Base-by-base conservation (phyloP, 176 grass and related monocot genomes). In the Alloteropsis semialata region DNA sequence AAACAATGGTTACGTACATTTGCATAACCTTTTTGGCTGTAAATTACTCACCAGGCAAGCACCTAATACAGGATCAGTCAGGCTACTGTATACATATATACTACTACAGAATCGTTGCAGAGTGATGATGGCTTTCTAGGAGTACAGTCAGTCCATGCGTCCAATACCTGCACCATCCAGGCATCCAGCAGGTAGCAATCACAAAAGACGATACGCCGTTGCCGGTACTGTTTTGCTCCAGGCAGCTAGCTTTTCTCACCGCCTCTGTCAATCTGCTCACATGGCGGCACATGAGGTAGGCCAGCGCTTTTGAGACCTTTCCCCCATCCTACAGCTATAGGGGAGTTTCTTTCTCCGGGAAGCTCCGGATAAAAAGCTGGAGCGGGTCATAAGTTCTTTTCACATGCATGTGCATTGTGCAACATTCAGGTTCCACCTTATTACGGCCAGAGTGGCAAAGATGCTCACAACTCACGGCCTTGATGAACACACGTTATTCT, bases 201-300 rank as follows among this genome's bases (percentile, higher is more conserved):
- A 39, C 55, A 36, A 61, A 67, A 74, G 68, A 44, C 30, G 4
- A 46, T 28, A 16, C 21, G n/a, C 15, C 50, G 10, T 36, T 36
- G 34, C 51, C n/a, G n/a, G 33, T 10, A 45, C 62, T 30, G 6
- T 74, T 80, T 75, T 41, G 68, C 41, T 51, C n/a, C 15, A 11
- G 74, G 55, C 22, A 57, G 38, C 3, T 24, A 49, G 66, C 75
- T 84, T 83, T 84, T 78, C 77, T 59, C 49, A 66, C 81, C 22
- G 10, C 56, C 56, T 64, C 55, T 50, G 59, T 65, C 59, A 64
- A 30, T 25, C 76, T 24, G 33, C 56, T 83, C 80, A 84, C 87
- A 84, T 88, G 87, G 58, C 58, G 13, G 45, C 87, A 84, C 87
- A 84, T 84, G 87, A 50, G 76, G 50, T 79, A 74, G 87, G 81